phyloP scores from a whole-genome alignment of 148 eudicot genomes.

The Camellia granthamiana region DNA sequence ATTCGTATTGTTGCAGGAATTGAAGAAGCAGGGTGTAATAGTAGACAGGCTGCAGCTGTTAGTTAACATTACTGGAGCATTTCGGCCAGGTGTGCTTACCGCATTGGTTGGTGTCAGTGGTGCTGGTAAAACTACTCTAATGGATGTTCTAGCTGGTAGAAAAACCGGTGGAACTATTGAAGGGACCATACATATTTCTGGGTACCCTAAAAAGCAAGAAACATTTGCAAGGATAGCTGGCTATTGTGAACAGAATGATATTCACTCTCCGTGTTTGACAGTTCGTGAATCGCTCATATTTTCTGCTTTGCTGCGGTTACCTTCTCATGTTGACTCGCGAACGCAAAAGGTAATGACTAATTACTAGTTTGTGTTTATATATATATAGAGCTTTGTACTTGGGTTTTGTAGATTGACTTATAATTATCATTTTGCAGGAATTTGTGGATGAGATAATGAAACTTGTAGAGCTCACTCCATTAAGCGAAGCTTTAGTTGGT shows the following conservation, averaged over 20 bases:
- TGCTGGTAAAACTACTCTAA: slow-evolving; percentile 97
- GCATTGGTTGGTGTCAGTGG: slow-evolving; percentile 97
- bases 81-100: slow-evolving; percentile 92
- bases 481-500: slow-evolving; percentile 77
- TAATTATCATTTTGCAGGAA: slow-evolving; percentile 44
- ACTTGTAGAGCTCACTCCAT: slow-evolving; percentile 82
- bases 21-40: slow-evolving; percentile 63
- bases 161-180: slow-evolving; percentile 90
- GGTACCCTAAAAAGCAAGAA: slow-evolving; percentile 86
- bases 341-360: slow-evolving; percentile 52
- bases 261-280: slow-evolving; percentile 91
- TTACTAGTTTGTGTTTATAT: neutral
- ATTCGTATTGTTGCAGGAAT: slow-evolving; percentile 50
- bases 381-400: neutral
- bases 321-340: slow-evolving; percentile 53
- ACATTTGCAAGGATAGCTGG: slow-evolving; percentile 94
- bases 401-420: slow-evolving; percentile 5
- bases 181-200: slow-evolving; percentile 76
- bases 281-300: slow-evolving; percentile 76
- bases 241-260: slow-evolving; percentile 91
- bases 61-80: slow-evolving; percentile 74
- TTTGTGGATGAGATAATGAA: slow-evolving; percentile 93
- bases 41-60: slow-evolving; percentile 68
- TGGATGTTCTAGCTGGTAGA: slow-evolving; percentile 97
- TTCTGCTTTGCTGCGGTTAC: slow-evolving; percentile 89